Percentiles rank a stretch among this genome's conserved stretches.
phyloP scores from a whole-genome alignment of 257 asterid genomes.

The Plantago elongata region DNA sequence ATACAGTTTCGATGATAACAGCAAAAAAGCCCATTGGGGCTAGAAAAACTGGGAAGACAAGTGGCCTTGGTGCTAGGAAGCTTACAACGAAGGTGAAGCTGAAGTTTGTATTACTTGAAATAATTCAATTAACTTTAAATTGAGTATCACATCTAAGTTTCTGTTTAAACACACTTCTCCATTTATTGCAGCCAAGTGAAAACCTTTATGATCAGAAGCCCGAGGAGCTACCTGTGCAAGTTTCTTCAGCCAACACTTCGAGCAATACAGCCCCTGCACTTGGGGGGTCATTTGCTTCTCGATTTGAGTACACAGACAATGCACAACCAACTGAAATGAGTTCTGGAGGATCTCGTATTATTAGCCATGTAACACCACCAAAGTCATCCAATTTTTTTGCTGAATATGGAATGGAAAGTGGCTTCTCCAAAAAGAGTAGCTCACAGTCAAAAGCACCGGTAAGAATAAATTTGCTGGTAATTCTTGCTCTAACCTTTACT shows the following conservation, averaged over 20 bases:
- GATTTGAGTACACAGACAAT: constrained; percentile 77
- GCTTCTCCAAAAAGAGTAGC: constrained; percentile 69
- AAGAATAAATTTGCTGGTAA: constrained; percentile 29
- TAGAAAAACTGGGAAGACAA: constrained; percentile 76
- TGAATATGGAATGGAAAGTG: constrained; percentile 88
- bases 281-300: constrained; percentile 54
- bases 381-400: constrained; percentile 77
- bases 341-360: constrained; percentile 56
- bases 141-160: constrained; percentile 16
- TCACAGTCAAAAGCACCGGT: constrained; percentile 71
- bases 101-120: constrained; percentile 4
- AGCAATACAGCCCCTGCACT: constrained; percentile 37
- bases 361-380: constrained; percentile 73
- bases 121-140: background rate
- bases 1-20: constrained; percentile 35
- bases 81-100: constrained; percentile 67
- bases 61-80: constrained; percentile 92
- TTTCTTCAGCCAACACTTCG: constrained; percentile 50
- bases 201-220: constrained; percentile 96
- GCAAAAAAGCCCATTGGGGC: constrained; percentile 78
- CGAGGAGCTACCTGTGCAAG: constrained; percentile 63
- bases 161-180: constrained; percentile 15
- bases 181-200: constrained; percentile 67
- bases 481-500: background rate
- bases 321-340: constrained; percentile 62